Base-by-base conservation (phyloP, 2,329 filamentous ascomycete species). In the Dactylonectria estremocensis region DNA sequence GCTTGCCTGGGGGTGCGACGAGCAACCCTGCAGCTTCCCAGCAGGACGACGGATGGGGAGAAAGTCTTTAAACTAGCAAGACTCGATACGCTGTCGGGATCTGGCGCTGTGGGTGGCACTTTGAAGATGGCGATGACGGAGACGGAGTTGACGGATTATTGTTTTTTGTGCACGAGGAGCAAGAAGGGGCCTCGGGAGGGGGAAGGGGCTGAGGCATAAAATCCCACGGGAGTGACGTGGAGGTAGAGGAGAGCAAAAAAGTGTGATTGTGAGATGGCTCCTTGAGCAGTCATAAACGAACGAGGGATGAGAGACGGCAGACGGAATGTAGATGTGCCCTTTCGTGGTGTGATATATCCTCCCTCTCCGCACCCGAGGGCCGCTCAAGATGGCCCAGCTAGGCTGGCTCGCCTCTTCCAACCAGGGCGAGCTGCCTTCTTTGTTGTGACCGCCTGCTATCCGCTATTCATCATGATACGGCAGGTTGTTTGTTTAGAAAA, bases 401-500 rank as follows among this genome's bases (percentile, higher is more conserved):
- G 53, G 24, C 54, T 43, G 16, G 24, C 54, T 43, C 5, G 24
- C 24, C 24, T 28, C 24, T 28, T 43, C 40, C 14, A 43, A 14
- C 14, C 40, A n/a, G 40, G 40, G 40, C 40, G 14, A 35, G 53
- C 48, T 55, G 58, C 54, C 59, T 50, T 60, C 59, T 50, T 60
- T 61, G 57, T 55, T 37, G 40, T 43, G 59, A 55, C 33, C 20
- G 57, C 16, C 33, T 35, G 31, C 48, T 50, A 50, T 68, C 33
- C 45, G 31, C 48, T 50, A 50, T 68, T 50, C 48, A 45, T 61
- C 52, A 65, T 54, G 62, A 60, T 72, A 67, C 69, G 49, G 66
- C 73, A 72, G 59, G 56, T 72, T 75, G 71, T 75, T 74, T 74
- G 69, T 75, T 75, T 75, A 56, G 71, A 69, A 28, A 28, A 72